Base-by-base conservation (phyloP, 345 rosid species). In the Eucalyptus shirleyi region DNA sequence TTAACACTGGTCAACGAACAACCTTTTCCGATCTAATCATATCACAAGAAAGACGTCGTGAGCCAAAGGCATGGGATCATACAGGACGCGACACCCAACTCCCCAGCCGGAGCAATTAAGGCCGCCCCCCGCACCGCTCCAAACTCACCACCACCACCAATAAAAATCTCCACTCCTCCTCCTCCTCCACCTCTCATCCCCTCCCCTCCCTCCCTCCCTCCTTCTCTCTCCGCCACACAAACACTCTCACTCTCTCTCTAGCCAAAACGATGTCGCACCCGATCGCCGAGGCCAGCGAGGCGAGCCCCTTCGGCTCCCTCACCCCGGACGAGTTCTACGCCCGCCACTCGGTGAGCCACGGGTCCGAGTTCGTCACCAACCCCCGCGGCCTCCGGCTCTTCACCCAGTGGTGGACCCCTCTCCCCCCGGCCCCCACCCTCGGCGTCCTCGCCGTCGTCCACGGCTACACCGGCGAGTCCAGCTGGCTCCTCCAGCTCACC, bases 391-490 rank as follows among this genome's bases (percentile, higher is more conserved):
- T 97, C 90, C 94, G 89, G 88, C 96, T 95, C 88, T 97, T 97
- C 93, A 96, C 99, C 4, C 99, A 98, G 86, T 97, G 95, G 95
- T 98, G 99, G 99, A 87, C 94, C 14, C 99, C 99, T 0, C 95
- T 93, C 26, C 95, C 97, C 72, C 93, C 95, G 50, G 86, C 93
- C 60, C 91, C 92, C 19, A 67, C 90, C 55, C 55, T 91, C 16
- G 99, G 97, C 59, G 91, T 93, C 88, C 86, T 98, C 40, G 97
- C 98, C 89, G 94, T 97, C 62, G 97, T 98, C 90, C 99, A 98
- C 88, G 99, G 99, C 89, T 98, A 90, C 95, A 96, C 99, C 60
- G 97, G 98, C 34, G 99, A 97, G 92, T 92, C 98, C 83, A 94
- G 96, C 94, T 97, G 99, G 98, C 80, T 95, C 72, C 21, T 96